Evolutionary conservation across 179 eudicot genomes (phyloP), one percentile per base, ranked within the genome.

Genomic region (Heliamphora pulchella): DNA sequence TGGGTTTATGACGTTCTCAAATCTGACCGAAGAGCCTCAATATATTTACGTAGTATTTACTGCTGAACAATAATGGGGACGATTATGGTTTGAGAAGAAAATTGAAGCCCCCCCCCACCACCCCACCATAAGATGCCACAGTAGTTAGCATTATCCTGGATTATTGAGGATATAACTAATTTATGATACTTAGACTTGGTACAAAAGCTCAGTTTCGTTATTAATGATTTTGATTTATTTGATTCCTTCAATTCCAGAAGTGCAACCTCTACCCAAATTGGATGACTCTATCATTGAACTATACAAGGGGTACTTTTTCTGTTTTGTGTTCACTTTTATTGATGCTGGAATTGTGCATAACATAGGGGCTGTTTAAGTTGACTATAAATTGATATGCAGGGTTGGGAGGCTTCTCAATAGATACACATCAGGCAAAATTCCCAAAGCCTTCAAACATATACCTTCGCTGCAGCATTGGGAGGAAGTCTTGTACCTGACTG

Each of bases 371-470:
- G 47, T 53, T 44, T 8, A 53, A 48, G 15, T 51, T 31, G 22
- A 6, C 47, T 22, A 72, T 55, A 22, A 62, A 69, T 74, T 77
- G 22, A 64, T 41, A 3, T 88, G 85, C 87, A 95, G 98, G 83
- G 88, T 95, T 84, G 98, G 96, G 47, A 94, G 84, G 83, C 87
- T 86, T 86, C 90, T 95, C 55, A 90, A 84, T 78, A 81, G 82
- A 78, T 95, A 91, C 85, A 95, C 97, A 6, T 76, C 91, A 10
- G 98, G 98, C 41, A 95, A 89, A 80, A 72, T 95, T 69, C 98
- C 98, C 11, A 93, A 93, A 83, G 95, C 96, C 66, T 90, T 95
- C 70, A 90, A 87, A 83, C 92, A 86, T 86, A 89, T 95, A 71
- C 91, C 97, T 72, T 83, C 93, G 1, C 47, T 87, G 80, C 84